These are phyloP conservation scores for Penicillium egyptiacum DNA, from an alignment of 495 filamentous ascomycete species.

Conservation along the genomic window DNA sequence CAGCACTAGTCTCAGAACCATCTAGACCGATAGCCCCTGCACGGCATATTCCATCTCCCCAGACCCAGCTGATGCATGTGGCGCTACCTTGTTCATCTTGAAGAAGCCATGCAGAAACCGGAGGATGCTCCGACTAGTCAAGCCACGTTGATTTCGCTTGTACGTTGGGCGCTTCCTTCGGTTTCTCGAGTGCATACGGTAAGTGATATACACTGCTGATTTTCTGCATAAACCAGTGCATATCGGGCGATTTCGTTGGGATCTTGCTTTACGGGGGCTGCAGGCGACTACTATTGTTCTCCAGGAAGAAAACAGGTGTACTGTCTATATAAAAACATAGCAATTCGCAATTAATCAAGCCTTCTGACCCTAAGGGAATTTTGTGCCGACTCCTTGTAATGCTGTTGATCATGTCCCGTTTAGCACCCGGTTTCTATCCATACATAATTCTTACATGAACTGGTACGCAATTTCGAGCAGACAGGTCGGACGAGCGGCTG, in stretches of 20 bases:
- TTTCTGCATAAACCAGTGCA: neutral
- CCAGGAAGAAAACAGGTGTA: too few species aligned
- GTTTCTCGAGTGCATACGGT: neutral
- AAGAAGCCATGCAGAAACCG: conserved; percentile 11
- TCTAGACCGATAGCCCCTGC: neutral
- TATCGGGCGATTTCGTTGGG: neutral
- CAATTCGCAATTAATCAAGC: neutral
- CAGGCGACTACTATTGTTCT: too few species aligned
- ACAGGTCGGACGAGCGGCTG: neutral
- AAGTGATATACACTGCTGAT: neutral
- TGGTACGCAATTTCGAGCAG: too few species aligned
- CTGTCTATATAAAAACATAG: neutral
- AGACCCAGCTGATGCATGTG: neutral
- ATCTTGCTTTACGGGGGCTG: neutral
- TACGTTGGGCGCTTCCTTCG: neutral
- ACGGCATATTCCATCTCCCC: neutral
- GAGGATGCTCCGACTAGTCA: conserved; percentile 23
- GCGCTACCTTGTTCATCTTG: neutral
- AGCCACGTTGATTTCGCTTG: conserved; percentile 4
- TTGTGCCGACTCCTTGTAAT: neutral
- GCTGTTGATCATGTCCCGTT: neutral
- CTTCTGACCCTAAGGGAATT: neutral
- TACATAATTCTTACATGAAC: neutral
- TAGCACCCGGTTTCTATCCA: neutral
- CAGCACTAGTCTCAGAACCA: neutral